Evolutionary conservation across 305 asterid genomes (phyloP).

Genomic region (Caryopteris hybrid): DNA sequence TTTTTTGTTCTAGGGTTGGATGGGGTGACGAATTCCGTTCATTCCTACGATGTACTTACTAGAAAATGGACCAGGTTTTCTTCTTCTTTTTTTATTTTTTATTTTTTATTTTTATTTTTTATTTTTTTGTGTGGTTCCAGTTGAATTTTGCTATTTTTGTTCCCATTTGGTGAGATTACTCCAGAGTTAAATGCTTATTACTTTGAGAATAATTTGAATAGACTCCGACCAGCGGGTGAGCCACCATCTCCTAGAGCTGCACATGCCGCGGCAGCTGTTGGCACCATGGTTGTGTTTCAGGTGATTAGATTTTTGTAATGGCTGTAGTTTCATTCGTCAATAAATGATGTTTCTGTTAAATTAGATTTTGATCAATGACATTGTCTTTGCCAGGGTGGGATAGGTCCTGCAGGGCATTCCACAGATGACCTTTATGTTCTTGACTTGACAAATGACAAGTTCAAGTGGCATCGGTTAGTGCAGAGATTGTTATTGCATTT

Average conservation of each 20-base stretch:
- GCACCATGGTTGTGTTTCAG: constrained; percentile 99
- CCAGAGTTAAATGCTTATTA: constrained; percentile 17
- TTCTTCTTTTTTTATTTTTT: background rate
- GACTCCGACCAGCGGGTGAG: constrained; percentile 93
- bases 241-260: constrained; percentile 99
- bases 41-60: constrained; percentile 87
- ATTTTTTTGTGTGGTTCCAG: background rate
- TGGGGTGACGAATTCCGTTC: constrained; percentile 87
- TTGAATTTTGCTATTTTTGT: constrained; percentile 12
- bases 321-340: background rate
- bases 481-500: constrained; percentile 7
- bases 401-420: constrained; percentile 99
- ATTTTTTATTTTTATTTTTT: background rate
- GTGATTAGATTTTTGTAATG: constrained; percentile 34
- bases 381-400: constrained; percentile 76
- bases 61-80: constrained; percentile 89
- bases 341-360: background rate
- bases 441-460: constrained; percentile 64
- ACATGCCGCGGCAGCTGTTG: constrained; percentile 95
- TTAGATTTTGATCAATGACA: background rate
- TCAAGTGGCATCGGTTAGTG: constrained; percentile 96
- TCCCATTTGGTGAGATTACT: constrained; percentile 18
- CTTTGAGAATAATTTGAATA: constrained; percentile 28
- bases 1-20: constrained; percentile 63
- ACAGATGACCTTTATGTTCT: constrained; percentile 96